These are phyloP conservation scores for Globisporangium spiculum DNA, from an alignment of 352 stramenopile species.

Conservation along the genomic window DNA sequence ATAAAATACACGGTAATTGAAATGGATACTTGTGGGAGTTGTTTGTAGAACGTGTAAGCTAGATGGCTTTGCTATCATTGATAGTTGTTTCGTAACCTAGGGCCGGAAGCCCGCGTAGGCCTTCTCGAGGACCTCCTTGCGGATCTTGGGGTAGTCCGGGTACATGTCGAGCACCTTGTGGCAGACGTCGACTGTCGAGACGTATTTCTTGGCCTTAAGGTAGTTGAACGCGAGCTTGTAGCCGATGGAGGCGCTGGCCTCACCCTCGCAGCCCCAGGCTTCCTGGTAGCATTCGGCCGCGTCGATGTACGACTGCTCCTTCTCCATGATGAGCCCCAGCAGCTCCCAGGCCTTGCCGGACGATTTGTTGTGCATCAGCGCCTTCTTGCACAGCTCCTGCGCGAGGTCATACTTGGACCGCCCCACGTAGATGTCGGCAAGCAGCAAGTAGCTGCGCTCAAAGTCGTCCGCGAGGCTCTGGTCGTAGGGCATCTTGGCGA, in stretches of 20 bases:
- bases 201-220: constrained; percentile 91
- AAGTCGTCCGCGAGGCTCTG: constrained; percentile 90
- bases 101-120: constrained; percentile 86
- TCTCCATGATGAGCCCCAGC: constrained; percentile 93
- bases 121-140: constrained; percentile 93
- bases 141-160: constrained; percentile 94
- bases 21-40: not conserved
- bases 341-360: constrained; percentile 92
- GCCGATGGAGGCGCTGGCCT: constrained; percentile 86
- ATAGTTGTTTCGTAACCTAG: constrained; percentile 20
- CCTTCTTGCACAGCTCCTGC: constrained; percentile 91
- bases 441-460: constrained; percentile 90
- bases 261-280: constrained; percentile 74
- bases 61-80: too few species aligned
- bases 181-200: constrained; percentile 91
- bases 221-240: constrained; percentile 97
- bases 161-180: constrained; percentile 92
- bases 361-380: constrained; percentile 92
- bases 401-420: constrained; percentile 92
- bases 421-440: constrained; percentile 93
- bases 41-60: too few species aligned
- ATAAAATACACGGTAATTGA: not conserved
- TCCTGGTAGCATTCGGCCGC: constrained; percentile 93
- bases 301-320: constrained; percentile 91
- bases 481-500: constrained; percentile 92